A percentile compares a stretch with the other conserved stretches of the same genome.
These are phyloP conservation scores for Pseudogymnoascus sp. DNA, from an alignment of 2,329 filamentous ascomycete species.

Conservation along the genomic window DNA sequence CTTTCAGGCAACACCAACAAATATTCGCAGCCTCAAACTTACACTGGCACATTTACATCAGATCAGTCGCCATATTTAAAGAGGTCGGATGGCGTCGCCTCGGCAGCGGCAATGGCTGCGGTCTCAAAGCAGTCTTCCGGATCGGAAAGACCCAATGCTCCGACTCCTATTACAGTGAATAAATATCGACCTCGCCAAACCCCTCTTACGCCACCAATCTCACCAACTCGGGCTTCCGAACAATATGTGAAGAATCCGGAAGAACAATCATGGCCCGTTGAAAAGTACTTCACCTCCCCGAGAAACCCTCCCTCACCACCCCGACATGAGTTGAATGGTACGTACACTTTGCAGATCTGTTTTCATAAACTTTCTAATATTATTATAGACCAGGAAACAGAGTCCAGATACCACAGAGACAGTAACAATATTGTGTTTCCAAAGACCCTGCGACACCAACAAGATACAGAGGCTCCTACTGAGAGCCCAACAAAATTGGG, in stretches of 20 bases:
- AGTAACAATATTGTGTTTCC: constrained; percentile 1
- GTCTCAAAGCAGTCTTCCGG: not conserved
- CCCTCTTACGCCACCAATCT: constrained; percentile 5
- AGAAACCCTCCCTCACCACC: not conserved
- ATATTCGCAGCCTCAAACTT: not conserved
- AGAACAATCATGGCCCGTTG: not conserved
- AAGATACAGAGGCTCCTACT: not conserved
- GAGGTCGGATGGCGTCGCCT: not conserved
- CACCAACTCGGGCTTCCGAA: not conserved
- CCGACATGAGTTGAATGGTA: not conserved
- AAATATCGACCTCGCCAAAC: not conserved
- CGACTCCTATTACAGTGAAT: not conserved
- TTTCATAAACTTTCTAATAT: not conserved
- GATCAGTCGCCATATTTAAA: not conserved
- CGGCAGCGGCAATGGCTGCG: not conserved
- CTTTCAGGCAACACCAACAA: not conserved
- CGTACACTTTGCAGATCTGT: not conserved
- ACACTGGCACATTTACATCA: not conserved
- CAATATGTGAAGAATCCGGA: not conserved
- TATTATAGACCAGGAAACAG: not conserved
- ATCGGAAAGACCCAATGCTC: not conserved
- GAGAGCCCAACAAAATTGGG: not conserved
- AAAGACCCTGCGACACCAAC: not conserved
- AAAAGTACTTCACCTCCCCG: not conserved
- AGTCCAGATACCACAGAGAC: not conserved